Conservation (phyloP, 2,329 filamentous ascomycete genomes). For the Cladosporium sp. region DNA sequence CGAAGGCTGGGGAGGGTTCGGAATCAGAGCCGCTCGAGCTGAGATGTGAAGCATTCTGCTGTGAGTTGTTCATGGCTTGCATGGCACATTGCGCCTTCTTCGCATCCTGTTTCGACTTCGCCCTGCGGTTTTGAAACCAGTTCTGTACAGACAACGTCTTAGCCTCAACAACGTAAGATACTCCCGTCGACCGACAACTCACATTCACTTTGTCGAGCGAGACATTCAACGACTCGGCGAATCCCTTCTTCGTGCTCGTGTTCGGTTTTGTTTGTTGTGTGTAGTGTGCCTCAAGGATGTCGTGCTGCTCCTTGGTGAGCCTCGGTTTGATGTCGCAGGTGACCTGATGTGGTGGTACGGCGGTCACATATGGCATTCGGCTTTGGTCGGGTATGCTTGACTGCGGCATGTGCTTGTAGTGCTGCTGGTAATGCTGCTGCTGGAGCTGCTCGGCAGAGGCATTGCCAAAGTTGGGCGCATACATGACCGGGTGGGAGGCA, state of each 20-base stretch:
- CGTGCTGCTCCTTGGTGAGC: slow-evolving; percentile 51
- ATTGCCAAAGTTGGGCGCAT: slow-evolving; percentile 9
- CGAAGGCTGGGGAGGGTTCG: slow-evolving; percentile 29
- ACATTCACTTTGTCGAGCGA: slow-evolving; percentile 53
- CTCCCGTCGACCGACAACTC: slow-evolving; percentile 25
- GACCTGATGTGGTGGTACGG: slow-evolving; percentile 22
- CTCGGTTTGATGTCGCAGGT: slow-evolving; percentile 47
- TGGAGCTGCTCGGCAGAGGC: slow-evolving; percentile 6
- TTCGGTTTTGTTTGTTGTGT: slow-evolving; percentile 47
- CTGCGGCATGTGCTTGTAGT: slow-evolving; percentile 6
- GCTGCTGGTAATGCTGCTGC: slow-evolving; percentile 10
- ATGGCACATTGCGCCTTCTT: slow-evolving; percentile 41
- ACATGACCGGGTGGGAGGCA: slow-evolving; percentile 5
- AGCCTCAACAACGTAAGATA: neutral
- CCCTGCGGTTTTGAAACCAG: slow-evolving; percentile 52
- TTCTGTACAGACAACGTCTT: slow-evolving; percentile 36
- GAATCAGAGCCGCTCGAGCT: slow-evolving; percentile 27
- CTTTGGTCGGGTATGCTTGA: slow-evolving; percentile 14
- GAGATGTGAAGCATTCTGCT: neutral
- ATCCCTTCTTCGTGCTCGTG: slow-evolving; percentile 48
- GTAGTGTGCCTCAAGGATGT: slow-evolving; percentile 49
- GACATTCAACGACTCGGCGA: slow-evolving; percentile 44
- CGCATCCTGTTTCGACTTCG: slow-evolving; percentile 50
- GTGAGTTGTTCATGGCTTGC: slow-evolving; percentile 3
- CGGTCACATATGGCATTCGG: slow-evolving; percentile 14